Evolutionary conservation across 2,329 filamentous ascomycete genomes (phyloP).

Genomic region (Stemphylium vesicarium): DNA sequence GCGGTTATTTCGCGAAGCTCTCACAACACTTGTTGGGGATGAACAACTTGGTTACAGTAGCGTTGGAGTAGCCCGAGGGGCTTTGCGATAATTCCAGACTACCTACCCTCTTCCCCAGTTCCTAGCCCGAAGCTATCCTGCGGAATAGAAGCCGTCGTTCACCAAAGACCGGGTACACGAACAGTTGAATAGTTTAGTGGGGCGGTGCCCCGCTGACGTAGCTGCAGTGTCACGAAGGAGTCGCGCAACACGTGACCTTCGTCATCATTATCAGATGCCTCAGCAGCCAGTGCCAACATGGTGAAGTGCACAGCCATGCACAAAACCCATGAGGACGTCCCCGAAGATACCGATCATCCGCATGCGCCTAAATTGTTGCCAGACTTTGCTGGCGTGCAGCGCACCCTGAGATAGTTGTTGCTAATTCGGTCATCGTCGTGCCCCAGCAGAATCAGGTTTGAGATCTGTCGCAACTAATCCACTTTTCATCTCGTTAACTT

Average conservation of each 20-base stretch:
- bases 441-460: slow-evolving; percentile 8
- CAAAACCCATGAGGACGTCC: background rate
- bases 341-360: background rate
- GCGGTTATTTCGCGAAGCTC: background rate
- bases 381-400: background rate
- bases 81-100: background rate
- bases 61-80: background rate
- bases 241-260: slow-evolving; percentile 25
- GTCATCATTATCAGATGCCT: slow-evolving; percentile 10
- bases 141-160: background rate
- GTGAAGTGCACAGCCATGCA: background rate
- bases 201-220: slow-evolving; percentile 23
- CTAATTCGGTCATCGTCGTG: background rate
- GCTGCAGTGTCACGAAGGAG: slow-evolving; percentile 18
- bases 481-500: slow-evolving; percentile 17
- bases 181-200: background rate
- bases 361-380: background rate
- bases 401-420: background rate
- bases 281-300: background rate
- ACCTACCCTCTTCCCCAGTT: background rate
- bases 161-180: background rate
- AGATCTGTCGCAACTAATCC: slow-evolving; percentile 7
- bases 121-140: background rate
- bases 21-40: background rate
- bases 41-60: no score